Evolutionary conservation across 208 protist genomes (phyloP).

Genomic region (Vickermania ingenoplastis): DNA sequence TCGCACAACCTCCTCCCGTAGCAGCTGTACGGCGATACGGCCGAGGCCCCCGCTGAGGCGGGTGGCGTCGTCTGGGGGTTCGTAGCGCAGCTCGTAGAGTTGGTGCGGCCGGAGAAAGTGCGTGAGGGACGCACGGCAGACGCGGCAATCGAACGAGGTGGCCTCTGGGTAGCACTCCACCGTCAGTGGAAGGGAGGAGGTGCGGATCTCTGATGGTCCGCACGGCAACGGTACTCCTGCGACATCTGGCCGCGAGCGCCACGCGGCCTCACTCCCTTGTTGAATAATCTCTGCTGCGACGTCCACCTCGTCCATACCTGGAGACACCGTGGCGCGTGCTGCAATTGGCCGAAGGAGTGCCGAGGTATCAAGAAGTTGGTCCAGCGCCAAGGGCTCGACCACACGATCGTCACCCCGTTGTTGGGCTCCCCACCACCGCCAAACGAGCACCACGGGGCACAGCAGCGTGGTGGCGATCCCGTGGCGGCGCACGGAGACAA

Average conservation of each 20-base stretch:
- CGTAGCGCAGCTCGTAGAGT: constrained; percentile 4
- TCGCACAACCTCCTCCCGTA: constrained; percentile 25
- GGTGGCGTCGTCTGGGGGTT: not conserved
- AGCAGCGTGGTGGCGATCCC: constrained; percentile 31
- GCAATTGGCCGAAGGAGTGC: not conserved
- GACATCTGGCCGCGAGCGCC: not conserved
- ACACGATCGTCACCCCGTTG: not conserved
- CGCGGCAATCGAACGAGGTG: constrained; percentile 8
- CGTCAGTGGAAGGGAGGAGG: not conserved
- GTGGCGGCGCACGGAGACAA: constrained; percentile 31
- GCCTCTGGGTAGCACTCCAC: not conserved
- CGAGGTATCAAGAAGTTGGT: not conserved
- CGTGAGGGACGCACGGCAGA: constrained; percentile 18
- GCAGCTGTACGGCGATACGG: constrained; percentile 6
- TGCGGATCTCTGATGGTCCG: not conserved
- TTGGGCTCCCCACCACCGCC: constrained; percentile 20
- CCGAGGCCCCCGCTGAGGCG: not conserved
- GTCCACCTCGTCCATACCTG: not conserved
- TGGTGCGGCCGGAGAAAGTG: constrained; percentile 21
- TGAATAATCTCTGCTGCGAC: not conserved
- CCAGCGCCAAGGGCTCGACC: not conserved
- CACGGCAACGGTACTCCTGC: not conserved
- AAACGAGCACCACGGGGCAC: constrained; percentile 18
- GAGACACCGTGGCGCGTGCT: not conserved
- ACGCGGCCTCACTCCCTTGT: no score